Percentiles rank a stretch among this genome's conserved stretches.
These are phyloP conservation scores for Dimocarpus longan DNA, from an alignment of 345 rosid species.

Conservation along the genomic window DNA sequence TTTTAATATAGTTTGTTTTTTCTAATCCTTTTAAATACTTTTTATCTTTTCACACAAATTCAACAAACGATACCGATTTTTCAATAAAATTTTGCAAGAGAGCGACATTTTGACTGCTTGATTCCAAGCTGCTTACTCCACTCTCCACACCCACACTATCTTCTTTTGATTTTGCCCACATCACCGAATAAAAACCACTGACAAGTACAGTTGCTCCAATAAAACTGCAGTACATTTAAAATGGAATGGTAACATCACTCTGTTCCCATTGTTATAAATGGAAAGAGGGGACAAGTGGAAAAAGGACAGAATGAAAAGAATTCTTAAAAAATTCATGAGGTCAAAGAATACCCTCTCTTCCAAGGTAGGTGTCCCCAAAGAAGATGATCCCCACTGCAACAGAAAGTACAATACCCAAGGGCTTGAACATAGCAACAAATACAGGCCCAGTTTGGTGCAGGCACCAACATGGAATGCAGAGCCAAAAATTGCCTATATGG, in stretches of 20 bases:
- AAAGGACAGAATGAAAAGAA: background rate
- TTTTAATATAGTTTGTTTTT: background rate
- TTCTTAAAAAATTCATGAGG: background rate
- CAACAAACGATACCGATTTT: slow-evolving; percentile 24
- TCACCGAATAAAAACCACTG: slow-evolving; percentile 53
- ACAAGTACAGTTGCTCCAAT: slow-evolving; percentile 51
- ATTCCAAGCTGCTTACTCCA: slow-evolving; percentile 18
- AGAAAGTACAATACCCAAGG: slow-evolving; percentile 59
- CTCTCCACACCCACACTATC: slow-evolving; percentile 24
- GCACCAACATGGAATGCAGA: slow-evolving; percentile 73
- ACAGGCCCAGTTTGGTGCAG: slow-evolving; percentile 62
- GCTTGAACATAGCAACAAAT: slow-evolving; percentile 72
- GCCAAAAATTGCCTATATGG: slow-evolving; percentile 45
- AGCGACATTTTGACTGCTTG: slow-evolving; percentile 35
- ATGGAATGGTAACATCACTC: background rate
- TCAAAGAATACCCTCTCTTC: slow-evolving; percentile 38
- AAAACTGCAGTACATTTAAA: slow-evolving; percentile 36
- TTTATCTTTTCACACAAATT: background rate
- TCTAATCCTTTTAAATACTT: background rate
- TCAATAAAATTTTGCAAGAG: slow-evolving; percentile 41
- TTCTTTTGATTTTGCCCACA: slow-evolving; percentile 62
- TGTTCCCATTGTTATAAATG: background rate
- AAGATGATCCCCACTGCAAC: slow-evolving; percentile 47
- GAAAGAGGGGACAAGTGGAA: background rate
- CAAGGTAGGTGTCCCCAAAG: slow-evolving; percentile 57